Evolutionary conservation across 768 basidiomycete species (phyloP), one percentile per base, ranked within the genome.

Genomic region (Phanerochaete sordida): DNA sequence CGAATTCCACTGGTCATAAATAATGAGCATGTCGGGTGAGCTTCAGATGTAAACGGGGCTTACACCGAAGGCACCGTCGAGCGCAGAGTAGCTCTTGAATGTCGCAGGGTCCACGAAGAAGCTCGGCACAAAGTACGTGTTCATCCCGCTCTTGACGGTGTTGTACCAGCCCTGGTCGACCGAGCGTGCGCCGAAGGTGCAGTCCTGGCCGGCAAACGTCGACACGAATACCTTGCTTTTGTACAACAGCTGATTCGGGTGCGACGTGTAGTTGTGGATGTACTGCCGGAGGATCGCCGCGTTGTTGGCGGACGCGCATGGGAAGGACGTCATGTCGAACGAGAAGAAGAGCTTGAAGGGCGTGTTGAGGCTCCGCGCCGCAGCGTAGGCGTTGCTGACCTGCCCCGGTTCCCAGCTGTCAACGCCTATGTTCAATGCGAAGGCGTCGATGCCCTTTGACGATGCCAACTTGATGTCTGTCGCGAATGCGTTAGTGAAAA

Each of bases 121-220:
- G 3, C 85, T 77, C 7, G 90, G 89, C 0, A 90, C 77, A 68
- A 90, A 91, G 64, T 80, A 78, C 24, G 88, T 77, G 21, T 77
- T 68, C 28, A 85, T 63, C 44, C 78, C 76, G 12, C 74, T 75
- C 57, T 79, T 71, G 81, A 90, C 65, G 81, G 81, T 24, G 68
- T 73, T 55, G 68, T 73, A 53, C 90, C 90, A 90, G 27, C 84
- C 89, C 4, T 80, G 72, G 19, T 76, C 64, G 26, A 76, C 73
- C 57, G 73, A 81, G 4, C 65, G 68, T 65, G 83, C 80, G 28
- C 90, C 90, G 66, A 90, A 91, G 1, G 71, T 77, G 68, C 90
- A 92, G 65, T 90, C 85, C 37, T 39, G 24, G 21, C 90, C 91
- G 0, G 86, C 73, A 69, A 91, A 92, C 2, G 87, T 87, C 1